Base-by-base conservation (phyloP, 179 eudicot genomes). In the Patellifolia procumbens region DNA sequence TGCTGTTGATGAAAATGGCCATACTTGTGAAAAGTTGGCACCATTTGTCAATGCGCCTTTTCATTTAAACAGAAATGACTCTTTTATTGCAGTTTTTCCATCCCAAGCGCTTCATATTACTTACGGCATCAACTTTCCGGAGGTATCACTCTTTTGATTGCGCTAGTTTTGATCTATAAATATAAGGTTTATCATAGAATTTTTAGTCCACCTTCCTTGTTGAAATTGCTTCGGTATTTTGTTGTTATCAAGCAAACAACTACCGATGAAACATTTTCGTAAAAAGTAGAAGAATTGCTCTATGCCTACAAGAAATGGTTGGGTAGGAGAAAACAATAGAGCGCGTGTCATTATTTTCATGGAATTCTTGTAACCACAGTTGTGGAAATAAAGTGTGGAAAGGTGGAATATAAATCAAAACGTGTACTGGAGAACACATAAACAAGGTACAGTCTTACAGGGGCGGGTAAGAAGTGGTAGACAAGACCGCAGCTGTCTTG, bases 31-130 rank as follows among this genome's bases (percentile, higher is more conserved):
- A 39, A 93, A 90, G 82, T 75, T 93, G 83, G 93, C 88, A 66
- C 94, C 99, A 39, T 87, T 81, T 86, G 74, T 95, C 4, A 84
- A 82, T 24, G 81, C 78, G 61, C 95, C 97, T 66, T 85, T 91
- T 72, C 85, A 82, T 84, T 76, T 91, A 73, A 73, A 76, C 78
- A 90, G 84, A 78, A 81, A 90, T 70, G 99, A 93, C 81, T 87
- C 98, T 20, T 90, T 89, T 82, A 68, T 95, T 58, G 87, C 88
- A 15, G 99, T 93, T 65, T 90, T 93, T 78, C 99, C 99, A 76
- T 86, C 89, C 69, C 43, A 88, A 49, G 78, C 86, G 60, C 72
- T 78, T 80, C 80, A 75, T 35, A 77, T 95, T 55, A 86, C 87
- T 51, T 93, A 81, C 72, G 99, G 98, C 71, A 93, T 95, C 60